Base-by-base conservation (phyloP, 2,329 filamentous ascomycete species). In the Madurella mycetomatis region DNA sequence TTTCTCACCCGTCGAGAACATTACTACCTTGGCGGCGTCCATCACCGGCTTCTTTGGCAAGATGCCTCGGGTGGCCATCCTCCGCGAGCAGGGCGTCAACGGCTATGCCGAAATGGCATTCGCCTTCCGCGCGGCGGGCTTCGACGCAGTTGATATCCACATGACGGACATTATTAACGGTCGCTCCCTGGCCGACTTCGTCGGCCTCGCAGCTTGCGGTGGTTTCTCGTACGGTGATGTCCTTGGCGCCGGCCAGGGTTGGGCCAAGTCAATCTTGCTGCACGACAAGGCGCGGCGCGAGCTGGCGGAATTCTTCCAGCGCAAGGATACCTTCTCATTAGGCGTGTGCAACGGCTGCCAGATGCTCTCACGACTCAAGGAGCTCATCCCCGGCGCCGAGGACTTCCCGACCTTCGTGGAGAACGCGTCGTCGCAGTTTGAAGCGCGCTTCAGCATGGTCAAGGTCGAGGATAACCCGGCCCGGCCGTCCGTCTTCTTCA, bases 321-420 rank as follows among this genome's bases (percentile, higher is more conserved):
- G 94, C 31, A 82, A 85, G 4, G 90, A 96, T 68, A 97, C 94
- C 0, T 97, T 99, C 71, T 80, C 90, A 0, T 80, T 99, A 1
- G 94, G 94, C 64, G 90, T 97, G 34, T 97, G 94, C 80, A 99
- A 99, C 69, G 94, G 94, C 48, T 97, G 94, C 69, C 94, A 99
- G 72, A 95, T 97, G 83, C 77, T 97, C 41, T 88, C 87, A 5
- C 84, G 90, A 48, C 76, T 95, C 72, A 90, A 90, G 67, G 84
- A 87, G 56, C 76, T 96, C 50, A 95, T 96, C 59, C 92, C 91
- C 1, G 92, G 91, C n/a, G 84, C 91, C 0, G 76, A 82, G 60
- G 74, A 81, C 64, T 96, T 92, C 91, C 92, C 91, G 2, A 87
- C 82, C 19, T 96, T 96, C 71, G 87, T 92, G 55, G 80, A 87